phyloP scores from a whole-genome alignment of 768 basidiomycete species.

The Mycena amicta region DNA sequence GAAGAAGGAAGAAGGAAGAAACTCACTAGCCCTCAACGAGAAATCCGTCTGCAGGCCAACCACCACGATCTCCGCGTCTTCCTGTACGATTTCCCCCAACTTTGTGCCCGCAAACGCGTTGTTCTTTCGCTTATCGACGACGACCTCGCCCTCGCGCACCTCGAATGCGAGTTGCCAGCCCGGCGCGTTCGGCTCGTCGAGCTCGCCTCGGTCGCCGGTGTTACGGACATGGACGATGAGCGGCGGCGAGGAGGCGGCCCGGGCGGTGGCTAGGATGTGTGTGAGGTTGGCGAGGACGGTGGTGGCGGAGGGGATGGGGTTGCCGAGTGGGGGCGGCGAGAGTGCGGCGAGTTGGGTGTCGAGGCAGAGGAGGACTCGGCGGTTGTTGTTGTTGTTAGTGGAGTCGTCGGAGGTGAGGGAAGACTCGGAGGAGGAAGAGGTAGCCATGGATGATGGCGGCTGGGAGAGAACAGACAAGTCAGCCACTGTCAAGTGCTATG shows the following conservation, averaged over 20 bases:
- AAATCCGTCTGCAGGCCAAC: conserved; percentile 73
- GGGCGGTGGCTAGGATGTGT: conserved; percentile 42
- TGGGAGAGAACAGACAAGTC: too few relatives aligned
- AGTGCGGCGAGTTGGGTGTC: conserved; percentile 45
- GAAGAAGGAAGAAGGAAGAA: background rate
- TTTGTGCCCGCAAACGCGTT: conserved; percentile 68
- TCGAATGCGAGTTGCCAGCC: conserved; percentile 67
- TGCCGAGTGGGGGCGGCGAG: conserved; percentile 36
- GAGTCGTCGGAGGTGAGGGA: background rate
- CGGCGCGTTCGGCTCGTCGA: conserved; percentile 55
- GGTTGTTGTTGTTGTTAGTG: background rate
- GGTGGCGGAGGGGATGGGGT: conserved; percentile 43
- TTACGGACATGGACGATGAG: conserved; percentile 72
- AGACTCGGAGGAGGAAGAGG: background rate
- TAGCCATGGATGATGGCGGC: too few relatives aligned
- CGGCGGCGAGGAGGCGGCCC: conserved; percentile 48
- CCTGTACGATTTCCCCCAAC: conserved; percentile 50
- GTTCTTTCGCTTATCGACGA: conserved; percentile 70
- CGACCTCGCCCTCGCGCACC: conserved; percentile 42
- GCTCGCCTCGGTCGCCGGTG: conserved; percentile 59
- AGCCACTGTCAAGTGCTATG: too few relatives aligned
- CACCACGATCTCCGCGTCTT: conserved; percentile 63
- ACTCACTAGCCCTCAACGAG: conserved; percentile 48
- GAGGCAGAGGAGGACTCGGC: conserved; percentile 47
- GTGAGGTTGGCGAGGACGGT: conserved; percentile 41